Percentiles rank a stretch among this genome's conserved stretches.
phyloP scores from a whole-genome alignment of 768 basidiomycete genomes.

The Termitomyces sp. region DNA sequence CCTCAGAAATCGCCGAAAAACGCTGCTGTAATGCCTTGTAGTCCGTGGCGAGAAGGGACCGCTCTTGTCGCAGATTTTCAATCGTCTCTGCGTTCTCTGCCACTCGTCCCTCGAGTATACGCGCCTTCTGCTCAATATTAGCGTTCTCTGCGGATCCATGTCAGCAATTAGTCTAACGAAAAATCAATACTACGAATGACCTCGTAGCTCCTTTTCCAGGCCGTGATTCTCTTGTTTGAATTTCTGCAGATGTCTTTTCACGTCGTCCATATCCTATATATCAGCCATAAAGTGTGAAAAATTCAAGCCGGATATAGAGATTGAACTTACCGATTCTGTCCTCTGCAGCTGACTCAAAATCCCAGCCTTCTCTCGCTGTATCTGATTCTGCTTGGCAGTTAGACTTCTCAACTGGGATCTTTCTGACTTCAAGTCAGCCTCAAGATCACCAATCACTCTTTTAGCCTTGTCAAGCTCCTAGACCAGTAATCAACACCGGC shows the following conservation, averaged over 20 bases:
- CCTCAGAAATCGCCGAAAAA: constrained; percentile 64
- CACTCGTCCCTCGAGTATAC: constrained; percentile 60
- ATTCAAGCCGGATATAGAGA: not conserved
- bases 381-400: constrained; percentile 54
- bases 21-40: constrained; percentile 69
- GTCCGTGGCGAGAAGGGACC: constrained; percentile 59
- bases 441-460: constrained; percentile 59
- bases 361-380: constrained; percentile 60
- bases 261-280: constrained; percentile 71
- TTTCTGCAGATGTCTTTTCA: constrained; percentile 60
- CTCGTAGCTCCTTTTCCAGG: constrained; percentile 68
- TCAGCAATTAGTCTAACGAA: not conserved
- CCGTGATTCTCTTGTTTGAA: constrained; percentile 71
- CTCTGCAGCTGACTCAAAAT: constrained; percentile 60
- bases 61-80: constrained; percentile 72
- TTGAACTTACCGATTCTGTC: constrained; percentile 57
- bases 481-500: constrained; percentile 1
- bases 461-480: constrained; percentile 73
- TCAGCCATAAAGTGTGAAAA: constrained; percentile 1
- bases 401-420: constrained; percentile 59
- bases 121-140: constrained; percentile 68
- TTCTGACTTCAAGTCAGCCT: constrained; percentile 66
- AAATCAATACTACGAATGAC: constrained; percentile 28
- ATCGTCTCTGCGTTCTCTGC: constrained; percentile 66
- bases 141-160: constrained; percentile 41